Evolutionary conservation across 768 basidiomycete genomes (phyloP).

Genomic region (Mycena crocata): DNA sequence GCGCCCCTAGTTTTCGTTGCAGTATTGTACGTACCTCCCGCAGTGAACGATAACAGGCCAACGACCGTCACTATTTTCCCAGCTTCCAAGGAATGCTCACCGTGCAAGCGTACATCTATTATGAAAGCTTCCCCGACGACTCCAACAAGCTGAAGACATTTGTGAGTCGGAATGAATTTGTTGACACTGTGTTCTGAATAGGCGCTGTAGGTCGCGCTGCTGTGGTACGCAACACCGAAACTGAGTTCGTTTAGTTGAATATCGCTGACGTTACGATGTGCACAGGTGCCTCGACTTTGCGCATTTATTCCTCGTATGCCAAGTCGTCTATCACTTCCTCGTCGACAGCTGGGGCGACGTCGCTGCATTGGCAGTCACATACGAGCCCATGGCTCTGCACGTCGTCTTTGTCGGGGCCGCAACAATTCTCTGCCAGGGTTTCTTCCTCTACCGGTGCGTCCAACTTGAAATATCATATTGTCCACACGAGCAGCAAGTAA

Average conservation of each 20-base stretch:
- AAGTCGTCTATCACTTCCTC: constrained; percentile 29
- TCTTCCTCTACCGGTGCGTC: constrained; percentile 20
- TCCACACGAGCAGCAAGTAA: background rate
- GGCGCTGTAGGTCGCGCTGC: background rate
- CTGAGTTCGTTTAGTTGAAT: background rate
- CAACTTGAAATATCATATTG: background rate
- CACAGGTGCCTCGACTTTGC: constrained; percentile 27
- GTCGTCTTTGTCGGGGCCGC: constrained; percentile 25
- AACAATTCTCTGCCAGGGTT: constrained; percentile 10
- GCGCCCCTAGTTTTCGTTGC: constrained; percentile 29
- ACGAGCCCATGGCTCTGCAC: constrained; percentile 12
- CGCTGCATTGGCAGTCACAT: constrained; percentile 15
- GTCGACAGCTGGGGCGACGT: constrained; percentile 24
- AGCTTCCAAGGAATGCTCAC: constrained; percentile 38
- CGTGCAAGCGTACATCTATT: constrained; percentile 36
- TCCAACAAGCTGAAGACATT: constrained; percentile 23
- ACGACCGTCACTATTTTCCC: background rate
- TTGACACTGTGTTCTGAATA: background rate
- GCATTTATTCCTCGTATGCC: constrained; percentile 25
- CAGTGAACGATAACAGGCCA: background rate
- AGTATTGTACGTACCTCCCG: constrained; percentile 26
- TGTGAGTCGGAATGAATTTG: constrained; percentile 6
- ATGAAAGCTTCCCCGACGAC: constrained; percentile 33
- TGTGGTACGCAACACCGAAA: constrained; percentile 8
- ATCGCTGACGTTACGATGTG: too few relatives aligned